Conservation (phyloP, 2,329 filamentous ascomycete species). For the Thelonectria discophora region DNA sequence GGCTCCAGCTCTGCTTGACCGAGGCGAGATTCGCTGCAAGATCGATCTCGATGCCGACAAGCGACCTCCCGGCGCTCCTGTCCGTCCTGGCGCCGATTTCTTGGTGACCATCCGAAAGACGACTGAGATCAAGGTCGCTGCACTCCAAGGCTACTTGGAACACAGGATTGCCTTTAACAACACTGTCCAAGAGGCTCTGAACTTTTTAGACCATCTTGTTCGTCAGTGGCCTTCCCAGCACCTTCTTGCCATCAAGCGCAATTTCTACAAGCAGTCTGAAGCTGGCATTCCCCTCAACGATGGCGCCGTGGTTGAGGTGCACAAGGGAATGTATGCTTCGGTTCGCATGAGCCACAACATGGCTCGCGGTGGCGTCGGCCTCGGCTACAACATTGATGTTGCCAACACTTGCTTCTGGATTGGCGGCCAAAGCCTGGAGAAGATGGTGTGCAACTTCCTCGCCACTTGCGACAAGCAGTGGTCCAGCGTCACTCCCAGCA, state of each 20-base stretch:
- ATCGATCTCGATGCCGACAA: conserved; percentile 79
- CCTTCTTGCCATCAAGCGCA: conserved; percentile 79
- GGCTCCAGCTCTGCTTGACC: conserved; percentile 57
- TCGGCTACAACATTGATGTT: conserved; percentile 89
- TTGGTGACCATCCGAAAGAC: conserved; percentile 71
- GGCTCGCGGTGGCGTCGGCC: conserved; percentile 62
- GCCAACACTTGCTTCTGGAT: conserved; percentile 92
- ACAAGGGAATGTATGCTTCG: conserved; percentile 90
- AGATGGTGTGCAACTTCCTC: conserved; percentile 49
- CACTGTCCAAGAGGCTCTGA: conserved; percentile 80
- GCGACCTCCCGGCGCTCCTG: conserved; percentile 48
- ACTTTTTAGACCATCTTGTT: conserved; percentile 89
- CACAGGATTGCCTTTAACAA: conserved; percentile 69
- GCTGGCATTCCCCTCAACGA: conserved; percentile 65
- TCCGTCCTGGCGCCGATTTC: conserved; percentile 58
- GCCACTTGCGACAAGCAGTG: conserved; percentile 44
- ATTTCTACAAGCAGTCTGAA: conserved; percentile 74
- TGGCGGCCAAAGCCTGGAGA: conserved; percentile 49
- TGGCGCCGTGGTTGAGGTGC: conserved; percentile 70
- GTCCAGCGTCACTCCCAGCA: conserved; percentile 35
- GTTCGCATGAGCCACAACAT: conserved; percentile 74
- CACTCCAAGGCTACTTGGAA: conserved; percentile 72
- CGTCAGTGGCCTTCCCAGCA: conserved; percentile 77
- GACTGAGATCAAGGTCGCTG: conserved; percentile 72
- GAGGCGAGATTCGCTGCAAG: conserved; percentile 61